Evolutionary conservation across 179 eudicot genomes (phyloP), one percentile per base, ranked within the genome.

Genomic region (Corrigiola litoralis): DNA sequence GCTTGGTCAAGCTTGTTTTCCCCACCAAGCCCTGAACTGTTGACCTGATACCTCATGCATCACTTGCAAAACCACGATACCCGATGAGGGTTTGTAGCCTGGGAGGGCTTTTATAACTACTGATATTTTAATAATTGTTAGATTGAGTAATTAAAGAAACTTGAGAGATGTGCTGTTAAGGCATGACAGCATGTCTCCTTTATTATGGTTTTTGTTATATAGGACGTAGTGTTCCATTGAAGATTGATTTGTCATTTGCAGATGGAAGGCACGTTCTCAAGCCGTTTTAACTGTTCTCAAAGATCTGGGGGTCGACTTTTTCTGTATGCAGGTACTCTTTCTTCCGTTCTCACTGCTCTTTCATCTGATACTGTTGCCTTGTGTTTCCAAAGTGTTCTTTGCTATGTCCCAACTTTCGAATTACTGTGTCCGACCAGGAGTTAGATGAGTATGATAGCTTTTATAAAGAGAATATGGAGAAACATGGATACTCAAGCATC

Each of bases 211-310:
- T 41, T 14, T 16, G 18, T 21, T 55, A 4, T 6, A 12, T 21
- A 21, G 27, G 58, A 57, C 33, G 28, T 68, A 48, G 16, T 16
- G 32, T 42, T 21, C 16, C 27, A 14, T 21, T 42, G 21, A 21
- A 34, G 37, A 42, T 12, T 52, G 61, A 53, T 25, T 27, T 48
- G 58, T 42, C 77, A n/a, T 64, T 63, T 68, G 42, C 72, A 92
- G 98, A 81, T 87, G 98, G 98, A 89, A 92, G 79, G 85, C 85
- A 76, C 98, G 98, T 64, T 89, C 92, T 12, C 73, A 75, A 65
- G 88, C 92, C 68, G 58, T 92, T 72, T 70, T 90, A 63, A 73
- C 81, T 49, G 75, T 85, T 69, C 82, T 92, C 33, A 78, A 77
- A 79, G 75, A 75, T 74, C 82, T 92, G 9, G 84, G 59, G 49